phyloP scores from a whole-genome alignment of 306 rosid genomes.

The Amphicarpaea edgeworthii region DNA sequence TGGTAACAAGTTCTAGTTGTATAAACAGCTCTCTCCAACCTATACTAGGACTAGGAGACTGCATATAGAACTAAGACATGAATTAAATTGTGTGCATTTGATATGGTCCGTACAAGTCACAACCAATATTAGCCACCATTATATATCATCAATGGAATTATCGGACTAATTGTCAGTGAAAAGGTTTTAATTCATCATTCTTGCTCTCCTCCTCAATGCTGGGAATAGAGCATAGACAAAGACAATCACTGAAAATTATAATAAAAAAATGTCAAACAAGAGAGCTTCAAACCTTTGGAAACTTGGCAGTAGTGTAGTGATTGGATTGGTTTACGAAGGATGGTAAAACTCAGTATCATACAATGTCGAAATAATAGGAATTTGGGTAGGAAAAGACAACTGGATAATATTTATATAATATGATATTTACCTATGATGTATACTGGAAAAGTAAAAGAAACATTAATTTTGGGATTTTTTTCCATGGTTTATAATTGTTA shows the following conservation, averaged over 20 bases:
- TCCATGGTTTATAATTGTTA: neutral
- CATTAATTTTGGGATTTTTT: neutral
- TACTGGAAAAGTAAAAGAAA: neutral
- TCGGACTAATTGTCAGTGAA: neutral
- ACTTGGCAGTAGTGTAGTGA: neutral
- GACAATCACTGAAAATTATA: neutral
- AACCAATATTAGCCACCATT: neutral
- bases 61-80: neutral
- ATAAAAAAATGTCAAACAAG: neutral
- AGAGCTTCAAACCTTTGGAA: neutral
- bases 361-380: neutral
- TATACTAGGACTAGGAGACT: neutral
- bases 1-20: neutral
- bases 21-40: neutral
- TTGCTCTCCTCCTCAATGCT: neutral
- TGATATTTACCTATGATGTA: neutral
- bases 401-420: neutral
- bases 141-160: neutral
- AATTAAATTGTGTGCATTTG: neutral
- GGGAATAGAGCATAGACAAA: neutral
- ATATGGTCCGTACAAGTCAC: neutral
- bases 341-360: neutral
- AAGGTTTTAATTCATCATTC: neutral
- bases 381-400: neutral
- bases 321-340: neutral